A percentile compares a stretch with the other conserved stretches of the same genome.
These are phyloP conservation scores for Lepiota brunneoincarnata DNA, from an alignment of 768 basidiomycete species.

Conservation along the genomic window DNA sequence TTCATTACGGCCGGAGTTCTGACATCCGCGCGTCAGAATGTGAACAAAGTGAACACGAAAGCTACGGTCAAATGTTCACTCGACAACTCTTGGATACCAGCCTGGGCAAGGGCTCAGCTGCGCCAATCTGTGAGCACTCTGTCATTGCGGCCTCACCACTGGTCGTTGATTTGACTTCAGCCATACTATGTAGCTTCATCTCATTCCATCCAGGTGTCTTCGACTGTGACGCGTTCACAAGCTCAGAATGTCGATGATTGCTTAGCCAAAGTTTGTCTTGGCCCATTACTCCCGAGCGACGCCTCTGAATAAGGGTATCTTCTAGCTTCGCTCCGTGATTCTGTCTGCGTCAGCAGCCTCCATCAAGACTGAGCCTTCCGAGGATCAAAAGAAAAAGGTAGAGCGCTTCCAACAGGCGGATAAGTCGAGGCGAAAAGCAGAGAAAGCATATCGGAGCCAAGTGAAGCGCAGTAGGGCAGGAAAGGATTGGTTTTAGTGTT, in stretches of 20 bases:
- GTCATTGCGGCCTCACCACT: neutral
- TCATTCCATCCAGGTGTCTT: conserved; percentile 66
- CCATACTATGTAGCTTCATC: conserved; percentile 67
- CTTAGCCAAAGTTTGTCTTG: conserved; percentile 51
- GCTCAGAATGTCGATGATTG: conserved; percentile 74
- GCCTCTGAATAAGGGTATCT: neutral
- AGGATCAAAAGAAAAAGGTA: conserved; percentile 55
- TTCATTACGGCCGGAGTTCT: neutral
- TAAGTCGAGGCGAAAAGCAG: conserved; percentile 41
- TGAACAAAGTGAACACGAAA: conserved; percentile 89
- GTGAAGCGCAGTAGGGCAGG: conserved; percentile 39
- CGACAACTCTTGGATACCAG: conserved; percentile 63
- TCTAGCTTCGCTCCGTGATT: conserved; percentile 54
- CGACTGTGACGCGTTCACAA: conserved; percentile 72
- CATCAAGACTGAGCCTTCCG: conserved; percentile 53
- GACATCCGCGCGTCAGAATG: conserved; percentile 49
- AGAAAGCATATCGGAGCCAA: conserved; percentile 53
- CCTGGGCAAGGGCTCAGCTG: conserved; percentile 54
- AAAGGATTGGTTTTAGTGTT: conserved; percentile 3
- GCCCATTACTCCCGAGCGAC: neutral
- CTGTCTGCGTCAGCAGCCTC: conserved; percentile 40
- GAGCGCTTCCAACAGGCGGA: conserved; percentile 40
- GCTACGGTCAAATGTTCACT: conserved; percentile 61
- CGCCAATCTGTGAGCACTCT: conserved; percentile 42
- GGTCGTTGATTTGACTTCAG: conserved; percentile 31